Evolutionary conservation across 2,329 filamentous ascomycete species (phyloP).

Genomic region (Bipolaris cookei): DNA sequence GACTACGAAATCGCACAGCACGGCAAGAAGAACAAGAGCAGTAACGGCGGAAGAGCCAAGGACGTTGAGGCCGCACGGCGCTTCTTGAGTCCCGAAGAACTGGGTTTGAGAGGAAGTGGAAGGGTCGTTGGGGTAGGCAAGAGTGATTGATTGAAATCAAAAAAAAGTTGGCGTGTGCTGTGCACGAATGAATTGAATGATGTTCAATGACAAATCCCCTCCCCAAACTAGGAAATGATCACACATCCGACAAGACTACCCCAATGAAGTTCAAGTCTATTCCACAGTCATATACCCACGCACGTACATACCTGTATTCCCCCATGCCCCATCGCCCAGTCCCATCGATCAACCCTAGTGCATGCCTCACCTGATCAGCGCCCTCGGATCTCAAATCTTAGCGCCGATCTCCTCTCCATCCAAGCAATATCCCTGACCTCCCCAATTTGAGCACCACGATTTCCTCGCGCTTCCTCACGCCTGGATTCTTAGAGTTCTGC

Average conservation of each 20-base stretch:
- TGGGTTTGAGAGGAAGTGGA: conserved; percentile 33
- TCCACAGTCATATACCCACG: too few species aligned
- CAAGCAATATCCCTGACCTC: too few species aligned
- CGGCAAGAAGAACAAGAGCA: conserved; percentile 29
- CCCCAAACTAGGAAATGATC: too few species aligned
- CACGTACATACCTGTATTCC: too few species aligned
- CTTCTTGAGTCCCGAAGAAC: conserved; percentile 37
- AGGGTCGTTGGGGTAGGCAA: conserved; percentile 43
- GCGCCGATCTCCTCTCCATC: neutral
- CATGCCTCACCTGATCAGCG: neutral
- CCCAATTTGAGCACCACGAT: neutral
- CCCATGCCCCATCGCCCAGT: too few species aligned
- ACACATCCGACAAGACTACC: too few species aligned
- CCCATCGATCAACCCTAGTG: too few species aligned
- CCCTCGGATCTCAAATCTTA: neutral
- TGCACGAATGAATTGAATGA: too few species aligned
- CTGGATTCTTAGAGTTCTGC: neutral
- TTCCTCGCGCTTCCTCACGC: neutral
- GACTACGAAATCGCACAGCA: conserved; percentile 39
- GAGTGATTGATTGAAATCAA: conserved; percentile 33
- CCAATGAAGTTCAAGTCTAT: too few species aligned
- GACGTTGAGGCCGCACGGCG: conserved; percentile 34
- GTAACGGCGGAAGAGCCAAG: conserved; percentile 12
- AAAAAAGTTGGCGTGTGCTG: neutral
- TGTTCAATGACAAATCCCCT: too few species aligned